Percentiles rank a stretch among this genome's conserved stretches.
Evolutionary conservation across 2,329 filamentous ascomycete species (phyloP).

Genomic region (Stenocarpella maydis): DNA sequence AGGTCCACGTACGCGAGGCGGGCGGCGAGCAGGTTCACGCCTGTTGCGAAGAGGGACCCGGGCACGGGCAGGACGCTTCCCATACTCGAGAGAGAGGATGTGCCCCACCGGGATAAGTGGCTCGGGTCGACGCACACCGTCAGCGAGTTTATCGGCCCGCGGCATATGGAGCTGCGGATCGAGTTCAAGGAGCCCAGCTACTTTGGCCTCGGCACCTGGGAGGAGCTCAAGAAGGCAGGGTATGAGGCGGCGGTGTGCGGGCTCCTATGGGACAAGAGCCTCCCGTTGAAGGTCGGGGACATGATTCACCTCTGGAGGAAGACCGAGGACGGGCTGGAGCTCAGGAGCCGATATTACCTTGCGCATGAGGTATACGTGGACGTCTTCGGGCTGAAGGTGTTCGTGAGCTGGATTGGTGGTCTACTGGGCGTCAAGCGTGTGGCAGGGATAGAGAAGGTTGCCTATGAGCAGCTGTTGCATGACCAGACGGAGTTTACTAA

Average conservation of each 20-base stretch:
- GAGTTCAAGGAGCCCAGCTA: slow-evolving; percentile 33
- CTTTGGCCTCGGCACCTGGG: slow-evolving; percentile 31
- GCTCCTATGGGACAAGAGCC: slow-evolving; percentile 30
- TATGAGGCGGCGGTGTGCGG: slow-evolving; percentile 33
- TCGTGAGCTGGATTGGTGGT: slow-evolving; percentile 24
- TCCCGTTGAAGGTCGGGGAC: slow-evolving; percentile 35
- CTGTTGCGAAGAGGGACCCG: not conserved
- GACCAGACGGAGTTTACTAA: slow-evolving; percentile 37
- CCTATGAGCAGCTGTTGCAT: slow-evolving; percentile 35
- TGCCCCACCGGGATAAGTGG: slow-evolving; percentile 33
- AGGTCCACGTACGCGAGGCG: slow-evolving; percentile 14
- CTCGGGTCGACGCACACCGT: slow-evolving; percentile 35
- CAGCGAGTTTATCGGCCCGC: slow-evolving; percentile 32
- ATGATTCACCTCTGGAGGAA: slow-evolving; percentile 36
- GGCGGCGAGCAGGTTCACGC: slow-evolving; percentile 1
- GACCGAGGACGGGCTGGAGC: slow-evolving; percentile 25
- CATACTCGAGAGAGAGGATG: slow-evolving; percentile 26
- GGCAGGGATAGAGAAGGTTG: slow-evolving; percentile 29
- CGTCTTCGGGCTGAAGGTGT: slow-evolving; percentile 21
- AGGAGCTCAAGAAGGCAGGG: slow-evolving; percentile 23
- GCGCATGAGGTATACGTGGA: slow-evolving; percentile 32
- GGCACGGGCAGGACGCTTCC: not conserved
- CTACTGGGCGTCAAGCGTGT: slow-evolving; percentile 30
- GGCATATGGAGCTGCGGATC: slow-evolving; percentile 29
- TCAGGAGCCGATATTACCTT: slow-evolving; percentile 36